Base-by-base conservation (phyloP, 1,284 basidiomycete species). In the Microbotryum violaceum region DNA sequence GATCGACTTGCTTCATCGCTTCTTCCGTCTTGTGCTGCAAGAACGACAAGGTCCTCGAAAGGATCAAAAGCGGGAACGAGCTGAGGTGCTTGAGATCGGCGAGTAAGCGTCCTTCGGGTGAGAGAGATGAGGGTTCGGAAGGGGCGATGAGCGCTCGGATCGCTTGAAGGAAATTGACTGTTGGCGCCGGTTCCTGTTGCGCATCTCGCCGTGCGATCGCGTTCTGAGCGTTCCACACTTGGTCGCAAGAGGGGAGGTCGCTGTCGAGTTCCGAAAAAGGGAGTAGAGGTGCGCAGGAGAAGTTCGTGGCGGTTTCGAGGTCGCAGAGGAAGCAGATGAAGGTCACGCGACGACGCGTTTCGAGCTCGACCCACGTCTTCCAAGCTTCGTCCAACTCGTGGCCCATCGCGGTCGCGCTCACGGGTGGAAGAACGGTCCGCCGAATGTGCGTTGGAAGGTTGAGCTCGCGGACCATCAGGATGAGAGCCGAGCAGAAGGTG, bases 311-410 rank as follows among this genome's bases (percentile, higher is more conserved):
- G 27, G 61, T 52, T 31, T 69, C 68, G 63, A 69, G 61, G 56
- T 69, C 68, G 61, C 56, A 25, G 14, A 69, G 58, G 56, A 63
- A 67, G 49, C 63, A 53, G 59, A 65, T 65, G 53, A 67, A 65
- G n/a, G 57, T 27, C 14, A 67, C 65, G 1, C 67, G 51, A 8
- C 64, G 54, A 61, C 63, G 56, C 0, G 68, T 69, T 46, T 69
- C 68, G 49, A 65, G 45, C 45, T 62, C 18, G 37, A 69, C 55
- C 68, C 68, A 69, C 1, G 48, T 49, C 33, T 60, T 64, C 68
- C 68, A 69, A 4, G 47, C 50, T 9, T 51, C 23, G 7, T 64
- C 63, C 29, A 69, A 54, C n/a, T 55, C 61, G 1, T 53, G 49
- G 6, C 55, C 48, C 23, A 25, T n/a, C 6, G 37, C 52, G 23